A percentile compares a stretch with the other conserved stretches of the same genome.
Conservation (phyloP, 75 land plant genomes). For the Isoetes taiwanensis region DNA sequence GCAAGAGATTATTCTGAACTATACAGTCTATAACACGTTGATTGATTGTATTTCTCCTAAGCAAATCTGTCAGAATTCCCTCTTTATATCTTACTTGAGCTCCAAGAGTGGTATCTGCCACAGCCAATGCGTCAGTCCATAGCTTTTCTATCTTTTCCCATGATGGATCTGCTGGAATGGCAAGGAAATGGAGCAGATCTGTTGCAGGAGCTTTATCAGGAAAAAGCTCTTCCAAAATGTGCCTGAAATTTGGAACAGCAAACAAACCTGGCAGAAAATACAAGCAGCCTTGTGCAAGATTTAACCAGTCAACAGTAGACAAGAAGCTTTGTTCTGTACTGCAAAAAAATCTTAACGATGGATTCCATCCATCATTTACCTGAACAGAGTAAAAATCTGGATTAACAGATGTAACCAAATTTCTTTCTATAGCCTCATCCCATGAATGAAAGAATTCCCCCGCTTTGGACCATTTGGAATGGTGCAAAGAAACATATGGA, state of each 20-base stretch:
- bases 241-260: conserved; percentile 12
- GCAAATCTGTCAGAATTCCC: background rate
- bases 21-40: background rate
- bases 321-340: conserved; percentile 8
- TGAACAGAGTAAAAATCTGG: conserved; percentile 7
- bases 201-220: conserved; percentile 6
- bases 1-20: conserved; percentile 3
- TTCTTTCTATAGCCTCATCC: no score
- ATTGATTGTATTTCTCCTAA: background rate
- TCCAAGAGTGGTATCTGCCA: conserved; percentile 7
- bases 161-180: conserved; percentile 10
- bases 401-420: no score
- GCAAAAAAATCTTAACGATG: conserved; percentile 12
- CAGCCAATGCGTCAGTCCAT: background rate
- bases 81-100: conserved; percentile 6
- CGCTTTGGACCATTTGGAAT: no score
- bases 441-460: no score
- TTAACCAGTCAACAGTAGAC: conserved; percentile 1
- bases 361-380: conserved; percentile 7
- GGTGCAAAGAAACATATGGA: conserved; percentile 11
- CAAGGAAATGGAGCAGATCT: background rate
- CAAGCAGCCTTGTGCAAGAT: conserved; percentile 9
- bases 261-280: conserved; percentile 12
- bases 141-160: conserved; percentile 5
- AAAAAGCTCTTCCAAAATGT: conserved; percentile 9